Evolutionary conservation across 2,329 filamentous ascomycete species (phyloP).

Genomic region (Neonectria faginata): DNA sequence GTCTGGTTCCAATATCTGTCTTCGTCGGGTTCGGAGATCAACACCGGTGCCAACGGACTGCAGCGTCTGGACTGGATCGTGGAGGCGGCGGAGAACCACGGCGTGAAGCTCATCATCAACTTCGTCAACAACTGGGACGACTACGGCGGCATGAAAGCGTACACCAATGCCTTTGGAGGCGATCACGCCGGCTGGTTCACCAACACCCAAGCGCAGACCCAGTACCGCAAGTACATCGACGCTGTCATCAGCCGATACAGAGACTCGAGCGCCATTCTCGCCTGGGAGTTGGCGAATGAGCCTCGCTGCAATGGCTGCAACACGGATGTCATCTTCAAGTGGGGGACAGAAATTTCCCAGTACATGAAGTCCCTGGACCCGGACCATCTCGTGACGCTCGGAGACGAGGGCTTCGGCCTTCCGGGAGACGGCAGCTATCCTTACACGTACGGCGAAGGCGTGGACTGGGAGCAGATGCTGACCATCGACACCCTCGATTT

Average conservation of each 20-base stretch:
- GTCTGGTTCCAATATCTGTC: constrained; percentile 66
- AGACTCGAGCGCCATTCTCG: constrained; percentile 61
- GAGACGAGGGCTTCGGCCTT: constrained; percentile 66
- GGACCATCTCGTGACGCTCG: constrained; percentile 70
- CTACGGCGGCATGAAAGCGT: constrained; percentile 74
- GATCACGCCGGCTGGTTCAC: constrained; percentile 68
- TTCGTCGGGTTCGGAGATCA: constrained; percentile 65
- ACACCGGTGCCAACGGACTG: constrained; percentile 70
- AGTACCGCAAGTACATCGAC: constrained; percentile 68
- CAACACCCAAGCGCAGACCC: constrained; percentile 61
- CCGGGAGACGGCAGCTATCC: constrained; percentile 65
- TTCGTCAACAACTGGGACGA: constrained; percentile 78
- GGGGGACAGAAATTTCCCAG: constrained; percentile 62
- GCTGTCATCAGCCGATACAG: constrained; percentile 62
- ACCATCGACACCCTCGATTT: constrained; percentile 65
- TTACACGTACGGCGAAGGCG: constrained; percentile 62
- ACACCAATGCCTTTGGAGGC: constrained; percentile 68
- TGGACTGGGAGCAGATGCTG: constrained; percentile 64
- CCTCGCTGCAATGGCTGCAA: constrained; percentile 49
- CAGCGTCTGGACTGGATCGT: constrained; percentile 73
- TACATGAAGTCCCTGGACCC: constrained; percentile 74
- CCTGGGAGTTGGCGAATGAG: constrained; percentile 66
- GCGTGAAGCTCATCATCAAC: constrained; percentile 72
- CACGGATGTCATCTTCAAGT: constrained; percentile 55
- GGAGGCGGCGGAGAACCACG: constrained; percentile 66